Percentiles rank a stretch among this genome's conserved stretches.
Evolutionary conservation across 331 rosid species (phyloP).

Genomic region (Spiraea crenata): DNA sequence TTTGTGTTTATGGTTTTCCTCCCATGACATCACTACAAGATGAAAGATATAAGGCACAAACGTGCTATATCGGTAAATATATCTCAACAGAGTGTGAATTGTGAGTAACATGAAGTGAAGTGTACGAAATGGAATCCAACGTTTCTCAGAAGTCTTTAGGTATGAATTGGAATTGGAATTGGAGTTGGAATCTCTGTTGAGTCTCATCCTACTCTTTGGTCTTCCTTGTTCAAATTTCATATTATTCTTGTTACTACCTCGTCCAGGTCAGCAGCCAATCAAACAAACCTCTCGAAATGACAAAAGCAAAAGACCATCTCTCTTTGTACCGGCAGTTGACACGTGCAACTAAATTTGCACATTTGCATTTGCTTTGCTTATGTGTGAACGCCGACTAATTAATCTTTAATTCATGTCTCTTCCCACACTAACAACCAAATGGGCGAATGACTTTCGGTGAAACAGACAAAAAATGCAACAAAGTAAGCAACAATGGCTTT

Average conservation of each 20-base stretch:
- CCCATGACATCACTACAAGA: too few relatives aligned
- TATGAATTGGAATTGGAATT: too few relatives aligned
- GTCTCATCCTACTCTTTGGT: neutral
- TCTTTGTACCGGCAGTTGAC: neutral
- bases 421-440: slow-evolving; percentile 28
- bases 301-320: too few relatives aligned
- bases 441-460: slow-evolving; percentile 24
- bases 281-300: neutral
- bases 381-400: neutral
- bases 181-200: neutral
- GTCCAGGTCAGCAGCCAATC: neutral
- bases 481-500: slow-evolving; percentile 29
- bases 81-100: too few relatives aligned
- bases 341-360: neutral
- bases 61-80: too few relatives aligned
- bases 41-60: too few relatives aligned
- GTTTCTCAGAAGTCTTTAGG: too few relatives aligned
- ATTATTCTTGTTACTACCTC: neutral
- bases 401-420: neutral
- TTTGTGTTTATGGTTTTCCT: too few relatives aligned
- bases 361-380: neutral
- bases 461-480: slow-evolving; percentile 32
- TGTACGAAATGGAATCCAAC: too few relatives aligned
- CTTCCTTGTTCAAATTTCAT: neutral
- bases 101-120: too few relatives aligned